These are phyloP conservation scores for Arthromyces matolae DNA, from an alignment of 768 basidiomycete species.

Conservation along the genomic window DNA sequence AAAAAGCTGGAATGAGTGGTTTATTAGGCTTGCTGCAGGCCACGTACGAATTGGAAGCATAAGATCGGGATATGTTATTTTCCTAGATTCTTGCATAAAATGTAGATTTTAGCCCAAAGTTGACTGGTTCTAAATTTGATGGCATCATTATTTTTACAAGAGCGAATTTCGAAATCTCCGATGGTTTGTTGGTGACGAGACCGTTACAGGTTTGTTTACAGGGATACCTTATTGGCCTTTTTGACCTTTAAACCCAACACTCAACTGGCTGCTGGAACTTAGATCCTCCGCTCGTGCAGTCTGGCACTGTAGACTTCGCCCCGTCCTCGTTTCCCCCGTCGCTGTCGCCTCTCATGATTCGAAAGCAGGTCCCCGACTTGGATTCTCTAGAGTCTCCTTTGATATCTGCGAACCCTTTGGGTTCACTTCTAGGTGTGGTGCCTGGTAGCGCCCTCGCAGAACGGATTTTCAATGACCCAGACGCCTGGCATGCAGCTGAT, in stretches of 20 bases:
- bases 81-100: too few relatives aligned
- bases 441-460: conserved; percentile 40
- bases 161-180: too few relatives aligned
- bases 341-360: conserved; percentile 23
- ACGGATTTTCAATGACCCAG: conserved; percentile 40
- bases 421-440: conserved; percentile 24
- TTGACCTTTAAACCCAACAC: conserved; percentile 1
- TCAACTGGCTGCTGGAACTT: conserved; percentile 2
- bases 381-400: conserved; percentile 38
- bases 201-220: too few relatives aligned
- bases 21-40: too few relatives aligned
- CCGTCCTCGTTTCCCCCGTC: conserved; percentile 6
- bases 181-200: too few relatives aligned
- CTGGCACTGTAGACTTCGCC: conserved; percentile 25
- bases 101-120: too few relatives aligned
- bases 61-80: too few relatives aligned
- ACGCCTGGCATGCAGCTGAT: conserved; percentile 37
- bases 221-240: neutral
- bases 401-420: conserved; percentile 28
- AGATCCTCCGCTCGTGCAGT: conserved; percentile 18
- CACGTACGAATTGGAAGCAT: too few relatives aligned
- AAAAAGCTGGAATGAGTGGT: too few relatives aligned
- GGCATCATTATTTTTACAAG: too few relatives aligned
- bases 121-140: too few relatives aligned
- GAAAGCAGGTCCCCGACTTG: conserved; percentile 32